These are phyloP conservation scores for Aspergillus fructus DNA, from an alignment of 2,329 filamentous ascomycete species.

Conservation along the genomic window DNA sequence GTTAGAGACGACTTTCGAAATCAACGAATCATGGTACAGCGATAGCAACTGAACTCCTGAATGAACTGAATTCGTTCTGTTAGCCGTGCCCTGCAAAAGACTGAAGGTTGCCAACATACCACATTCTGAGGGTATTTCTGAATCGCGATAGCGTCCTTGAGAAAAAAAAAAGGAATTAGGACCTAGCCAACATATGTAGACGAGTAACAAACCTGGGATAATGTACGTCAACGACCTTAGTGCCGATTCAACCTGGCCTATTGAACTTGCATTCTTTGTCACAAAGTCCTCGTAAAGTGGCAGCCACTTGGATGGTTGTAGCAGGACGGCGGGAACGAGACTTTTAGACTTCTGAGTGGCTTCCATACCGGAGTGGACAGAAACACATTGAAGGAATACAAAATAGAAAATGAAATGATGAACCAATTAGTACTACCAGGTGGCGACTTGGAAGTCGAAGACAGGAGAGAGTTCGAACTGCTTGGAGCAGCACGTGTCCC, in stretches of 20 bases:
- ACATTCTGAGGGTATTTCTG: slow-evolving; percentile 91
- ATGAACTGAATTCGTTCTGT: slow-evolving; percentile 56
- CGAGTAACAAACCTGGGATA: slow-evolving; percentile 64
- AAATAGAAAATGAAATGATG: neutral
- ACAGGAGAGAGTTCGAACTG: slow-evolving; percentile 1
- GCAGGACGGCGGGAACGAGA: slow-evolving; percentile 29
- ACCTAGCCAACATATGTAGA: too few species aligned
- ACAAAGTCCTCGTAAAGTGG: slow-evolving; percentile 69
- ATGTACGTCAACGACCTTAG: slow-evolving; percentile 93
- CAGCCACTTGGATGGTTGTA: slow-evolving; percentile 41
- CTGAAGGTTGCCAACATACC: slow-evolving; percentile 43
- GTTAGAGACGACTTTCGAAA: slow-evolving; percentile 63
- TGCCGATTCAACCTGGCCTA: slow-evolving; percentile 92
- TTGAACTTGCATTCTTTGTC: slow-evolving; percentile 87
- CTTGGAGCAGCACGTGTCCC: slow-evolving; percentile 25
- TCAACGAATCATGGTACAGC: slow-evolving; percentile 86
- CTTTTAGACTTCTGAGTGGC: slow-evolving; percentile 28
- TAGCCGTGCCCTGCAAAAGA: slow-evolving; percentile 15
- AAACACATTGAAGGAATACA: neutral
- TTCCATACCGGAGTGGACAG: slow-evolving; percentile 27
- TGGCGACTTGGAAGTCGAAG: neutral
- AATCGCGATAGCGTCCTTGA: slow-evolving; percentile 59
- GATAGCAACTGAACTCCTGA: slow-evolving; percentile 86
- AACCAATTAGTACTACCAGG: neutral
- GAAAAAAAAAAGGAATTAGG: neutral